Percentiles rank a stretch among this genome's conserved stretches.
Conservation (phyloP, 208 protist species). For the Trypanosoma vivax region DNA sequence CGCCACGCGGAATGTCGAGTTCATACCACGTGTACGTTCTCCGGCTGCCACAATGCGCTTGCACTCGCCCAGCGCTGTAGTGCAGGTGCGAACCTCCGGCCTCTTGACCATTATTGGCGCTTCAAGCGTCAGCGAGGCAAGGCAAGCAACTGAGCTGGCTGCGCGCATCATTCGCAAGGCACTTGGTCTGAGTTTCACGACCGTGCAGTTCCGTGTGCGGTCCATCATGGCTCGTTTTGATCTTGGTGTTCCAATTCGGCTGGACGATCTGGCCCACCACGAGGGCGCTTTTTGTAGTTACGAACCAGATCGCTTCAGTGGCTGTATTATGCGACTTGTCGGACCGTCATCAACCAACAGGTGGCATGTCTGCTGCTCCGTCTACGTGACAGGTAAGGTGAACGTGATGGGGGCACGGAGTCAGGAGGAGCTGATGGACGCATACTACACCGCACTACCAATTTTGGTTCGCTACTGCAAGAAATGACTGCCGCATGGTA, state of each 20-base stretch:
- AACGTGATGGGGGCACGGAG: slow-evolving; percentile 74
- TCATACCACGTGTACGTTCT: slow-evolving; percentile 53
- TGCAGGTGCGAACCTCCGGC: slow-evolving; percentile 72
- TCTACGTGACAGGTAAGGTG: slow-evolving; percentile 85
- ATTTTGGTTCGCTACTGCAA: slow-evolving; percentile 43
- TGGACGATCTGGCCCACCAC: slow-evolving; percentile 65
- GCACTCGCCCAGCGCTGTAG: slow-evolving; percentile 67
- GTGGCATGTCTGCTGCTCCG: slow-evolving; percentile 66
- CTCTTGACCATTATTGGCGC: slow-evolving; percentile 73
- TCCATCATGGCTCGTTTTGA: slow-evolving; percentile 82
- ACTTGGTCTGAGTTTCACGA: slow-evolving; percentile 42
- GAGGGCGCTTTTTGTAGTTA: slow-evolving; percentile 57
- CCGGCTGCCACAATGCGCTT: slow-evolving; percentile 76
- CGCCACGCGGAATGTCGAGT: slow-evolving; percentile 83
- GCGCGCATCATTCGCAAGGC: slow-evolving; percentile 83
- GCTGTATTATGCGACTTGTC: slow-evolving; percentile 58
- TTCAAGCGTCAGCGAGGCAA: slow-evolving; percentile 63
- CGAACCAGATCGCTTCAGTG: slow-evolving; percentile 82
- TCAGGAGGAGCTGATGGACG: slow-evolving; percentile 69
- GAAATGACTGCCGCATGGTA: no score
- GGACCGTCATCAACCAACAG: slow-evolving; percentile 48
- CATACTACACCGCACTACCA: slow-evolving; percentile 77
- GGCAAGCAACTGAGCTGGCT: slow-evolving; percentile 78
- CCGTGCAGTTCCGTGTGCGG: slow-evolving; percentile 76
- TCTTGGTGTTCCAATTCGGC: slow-evolving; percentile 64